Base-by-base conservation (phyloP, 495 filamentous ascomycete species). In the Daldinia loculata region DNA sequence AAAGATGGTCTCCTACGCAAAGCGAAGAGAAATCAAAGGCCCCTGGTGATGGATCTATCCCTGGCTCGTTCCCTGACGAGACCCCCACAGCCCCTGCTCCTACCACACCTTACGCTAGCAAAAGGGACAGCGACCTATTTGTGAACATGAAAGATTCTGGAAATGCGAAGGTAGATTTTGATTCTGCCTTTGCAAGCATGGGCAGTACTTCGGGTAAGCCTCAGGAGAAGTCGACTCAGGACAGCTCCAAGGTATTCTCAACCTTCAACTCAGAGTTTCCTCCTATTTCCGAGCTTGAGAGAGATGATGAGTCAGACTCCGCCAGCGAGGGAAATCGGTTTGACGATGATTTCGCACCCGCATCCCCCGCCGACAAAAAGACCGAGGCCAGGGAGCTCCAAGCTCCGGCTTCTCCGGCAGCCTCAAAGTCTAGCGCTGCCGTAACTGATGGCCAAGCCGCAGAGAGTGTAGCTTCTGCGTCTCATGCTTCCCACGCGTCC, bases 321-420 rank as follows among this genome's bases (percentile, higher is more conserved):
- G 93, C 90, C n/a, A 90, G 86, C 70, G 92, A 87, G 38, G 71
- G 92, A 43, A 89, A 84, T 50, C 92, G 94, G 0, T 99, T 98
- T 75, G 94, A 94, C 62, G 95, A 99, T 76, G 90, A 97, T 74
- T 98, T 98, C 73, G 89, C 92, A 3, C 88, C 92, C 51, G 85
- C 85, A 17, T 91, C 89, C 26, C 90, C 93, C 19, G 80, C 80
- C 19, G 84, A 87, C 48, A 57, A 74, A 26, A 84, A 79, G 74
- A 36, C 62, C 0, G 63, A 71, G 4, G 73, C 75, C 38, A 78
- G 81, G 72, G 71, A 76, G 38, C 26, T 57, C 12, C 70, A 74
- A 39, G 68, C 56, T 39, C 74, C 80, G 36, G 72, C 80, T 32
- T 77, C 76, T 32, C 77, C 80, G 17, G 61, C 66, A 7, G 63